Conservation (phyloP, 345 rosid species). For the Melastoma malabathricum region DNA sequence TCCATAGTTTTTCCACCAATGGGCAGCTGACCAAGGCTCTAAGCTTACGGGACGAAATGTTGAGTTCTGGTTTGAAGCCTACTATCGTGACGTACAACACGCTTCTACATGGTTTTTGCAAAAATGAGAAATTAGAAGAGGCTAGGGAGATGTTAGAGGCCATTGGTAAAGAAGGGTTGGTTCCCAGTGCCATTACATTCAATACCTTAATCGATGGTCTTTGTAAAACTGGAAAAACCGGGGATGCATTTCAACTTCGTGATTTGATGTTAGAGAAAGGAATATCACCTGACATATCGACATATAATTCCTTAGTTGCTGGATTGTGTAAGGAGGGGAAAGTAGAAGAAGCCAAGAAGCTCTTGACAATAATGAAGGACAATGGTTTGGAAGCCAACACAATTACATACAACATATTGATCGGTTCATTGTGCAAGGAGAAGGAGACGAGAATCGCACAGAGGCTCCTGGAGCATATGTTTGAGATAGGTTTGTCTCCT, state of each 20-base stretch:
- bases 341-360: conserved; percentile 22
- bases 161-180: conserved; percentile 26
- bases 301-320: conserved; percentile 60
- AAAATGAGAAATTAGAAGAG: conserved; percentile 44
- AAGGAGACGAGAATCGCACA: conserved; percentile 49
- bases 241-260: conserved; percentile 39
- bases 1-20: conserved; percentile 33
- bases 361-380: conserved; percentile 26
- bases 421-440: conserved; percentile 42
- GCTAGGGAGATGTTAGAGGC: conserved; percentile 37
- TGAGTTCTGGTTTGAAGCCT: conserved; percentile 32
- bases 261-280: conserved; percentile 36
- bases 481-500: conserved; percentile 37
- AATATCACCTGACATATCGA: conserved; percentile 31
- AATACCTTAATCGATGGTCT: conserved; percentile 60
- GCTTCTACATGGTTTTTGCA: conserved; percentile 59
- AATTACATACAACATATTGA: conserved; percentile 55
- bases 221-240: conserved; percentile 42
- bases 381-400: conserved; percentile 34
- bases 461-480: conserved; percentile 43
- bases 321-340: conserved; percentile 51
- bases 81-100: conserved; percentile 47
- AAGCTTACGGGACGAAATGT: conserved; percentile 42
- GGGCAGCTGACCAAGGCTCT: conserved; percentile 47
- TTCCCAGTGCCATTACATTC: conserved; percentile 35